phyloP scores from a whole-genome alignment of 495 filamentous ascomycete species.

The Xylaria scruposa region DNA sequence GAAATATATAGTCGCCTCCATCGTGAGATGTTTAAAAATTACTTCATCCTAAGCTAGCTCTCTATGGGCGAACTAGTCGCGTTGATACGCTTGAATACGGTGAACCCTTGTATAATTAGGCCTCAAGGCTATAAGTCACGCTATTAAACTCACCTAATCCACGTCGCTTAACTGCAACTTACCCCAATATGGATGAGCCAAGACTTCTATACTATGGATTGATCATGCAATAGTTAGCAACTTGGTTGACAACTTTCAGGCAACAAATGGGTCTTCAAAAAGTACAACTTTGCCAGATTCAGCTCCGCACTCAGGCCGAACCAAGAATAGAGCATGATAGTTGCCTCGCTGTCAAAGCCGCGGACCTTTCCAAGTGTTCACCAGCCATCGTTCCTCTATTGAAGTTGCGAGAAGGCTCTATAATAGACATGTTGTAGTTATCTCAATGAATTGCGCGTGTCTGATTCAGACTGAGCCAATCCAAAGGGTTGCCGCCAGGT shows the following conservation, averaged over 20 bases:
- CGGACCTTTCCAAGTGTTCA: neutral
- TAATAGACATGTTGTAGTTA: neutral
- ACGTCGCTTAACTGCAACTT: neutral
- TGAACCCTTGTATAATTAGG: neutral
- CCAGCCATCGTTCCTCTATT: neutral
- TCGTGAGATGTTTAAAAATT: neutral
- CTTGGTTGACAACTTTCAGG: neutral
- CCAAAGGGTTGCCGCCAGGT: neutral
- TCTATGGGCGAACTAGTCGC: neutral
- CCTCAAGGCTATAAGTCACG: neutral
- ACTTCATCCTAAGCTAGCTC: neutral
- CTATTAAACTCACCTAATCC: neutral
- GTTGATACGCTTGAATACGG: neutral
- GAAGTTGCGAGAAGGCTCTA: neutral
- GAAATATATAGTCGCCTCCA: neutral
- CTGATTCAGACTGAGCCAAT: neutral
- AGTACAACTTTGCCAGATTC: neutral
- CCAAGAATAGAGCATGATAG: neutral
- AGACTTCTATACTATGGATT: neutral
- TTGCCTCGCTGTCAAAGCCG: neutral
- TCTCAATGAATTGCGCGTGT: neutral
- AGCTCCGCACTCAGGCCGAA: neutral
- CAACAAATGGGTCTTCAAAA: neutral
- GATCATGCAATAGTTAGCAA: neutral
- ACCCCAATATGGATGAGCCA: neutral